Conservation (phyloP, 192 early-diverging fungal species). For the Mortierella hygrophila region DNA sequence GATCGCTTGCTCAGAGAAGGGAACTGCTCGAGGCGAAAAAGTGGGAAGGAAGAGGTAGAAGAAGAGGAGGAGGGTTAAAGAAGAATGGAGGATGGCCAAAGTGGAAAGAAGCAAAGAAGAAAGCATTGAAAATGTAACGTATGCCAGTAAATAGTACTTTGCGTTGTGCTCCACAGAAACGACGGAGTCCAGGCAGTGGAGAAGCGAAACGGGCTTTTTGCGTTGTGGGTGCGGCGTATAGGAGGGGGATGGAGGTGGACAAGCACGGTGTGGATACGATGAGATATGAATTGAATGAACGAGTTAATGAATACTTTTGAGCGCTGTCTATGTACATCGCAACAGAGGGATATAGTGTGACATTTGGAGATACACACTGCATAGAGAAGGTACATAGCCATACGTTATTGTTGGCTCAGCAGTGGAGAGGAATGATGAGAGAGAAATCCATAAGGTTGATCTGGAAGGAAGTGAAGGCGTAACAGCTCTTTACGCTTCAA, state of each 20-base stretch:
- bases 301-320: not conserved
- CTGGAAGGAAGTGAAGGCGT: not conserved
- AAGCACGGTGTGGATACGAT: not conserved
- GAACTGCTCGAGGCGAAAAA: not conserved
- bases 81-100: not conserved
- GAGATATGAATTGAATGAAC: not conserved
- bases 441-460: not conserved
- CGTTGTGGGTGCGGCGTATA: too few species aligned
- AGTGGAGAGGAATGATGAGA: not conserved
- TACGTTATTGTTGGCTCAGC: conserved; percentile 2
- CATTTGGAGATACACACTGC: not conserved
- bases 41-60: not conserved
- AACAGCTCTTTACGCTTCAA: not conserved
- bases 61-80: not conserved
- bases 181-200: not conserved
- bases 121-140: not conserved
- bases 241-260: too few species aligned
- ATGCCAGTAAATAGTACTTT: not conserved
- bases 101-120: conserved; percentile 1
- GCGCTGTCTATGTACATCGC: not conserved
- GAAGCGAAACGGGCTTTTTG: too few species aligned
- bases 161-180: not conserved
- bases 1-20: too few species aligned
- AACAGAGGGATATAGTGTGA: not conserved
- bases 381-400: too few species aligned